These are phyloP conservation scores for Veloboletus limbatus DNA, from an alignment of 1,284 basidiomycete genomes.

Conservation along the genomic window DNA sequence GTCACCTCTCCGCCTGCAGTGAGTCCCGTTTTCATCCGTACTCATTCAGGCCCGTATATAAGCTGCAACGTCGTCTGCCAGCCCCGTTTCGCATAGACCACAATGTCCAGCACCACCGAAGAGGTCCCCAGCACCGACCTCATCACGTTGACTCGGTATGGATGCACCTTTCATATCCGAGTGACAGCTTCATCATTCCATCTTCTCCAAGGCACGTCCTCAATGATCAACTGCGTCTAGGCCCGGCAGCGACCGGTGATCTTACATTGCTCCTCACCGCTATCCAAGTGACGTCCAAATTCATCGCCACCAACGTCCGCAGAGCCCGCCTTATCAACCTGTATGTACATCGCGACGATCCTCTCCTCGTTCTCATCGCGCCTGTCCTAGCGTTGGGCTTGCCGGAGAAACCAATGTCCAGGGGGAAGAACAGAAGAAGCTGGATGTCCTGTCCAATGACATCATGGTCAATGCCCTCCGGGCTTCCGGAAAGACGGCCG, in stretches of 20 bases:
- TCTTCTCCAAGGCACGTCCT: slow-evolving; percentile 70
- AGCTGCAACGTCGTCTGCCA: slow-evolving; percentile 1
- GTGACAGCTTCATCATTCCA: slow-evolving; percentile 10
- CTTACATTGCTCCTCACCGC: slow-evolving; percentile 92
- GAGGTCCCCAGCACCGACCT: slow-evolving; percentile 81
- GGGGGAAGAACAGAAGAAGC: slow-evolving; percentile 99
- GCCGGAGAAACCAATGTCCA: slow-evolving; percentile 97
- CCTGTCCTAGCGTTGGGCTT: slow-evolving; percentile 72
- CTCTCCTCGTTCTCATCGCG: slow-evolving; percentile 4
- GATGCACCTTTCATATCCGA: background rate
- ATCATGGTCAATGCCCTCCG: slow-evolving; percentile 98
- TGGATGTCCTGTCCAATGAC: slow-evolving; percentile 97
- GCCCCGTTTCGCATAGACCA: slow-evolving; percentile 1
- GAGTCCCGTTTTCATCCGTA: slow-evolving; percentile 26
- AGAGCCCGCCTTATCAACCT: slow-evolving; percentile 97
- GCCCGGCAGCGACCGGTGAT: slow-evolving; percentile 84
- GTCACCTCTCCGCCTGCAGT: slow-evolving; percentile 2
- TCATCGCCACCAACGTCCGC: slow-evolving; percentile 97
- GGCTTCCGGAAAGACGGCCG: slow-evolving; percentile 92
- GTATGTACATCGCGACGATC: slow-evolving; percentile 46
- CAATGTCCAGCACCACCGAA: slow-evolving; percentile 40
- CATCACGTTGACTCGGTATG: slow-evolving; percentile 87
- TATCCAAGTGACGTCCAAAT: slow-evolving; percentile 94
- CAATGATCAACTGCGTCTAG: slow-evolving; percentile 76
- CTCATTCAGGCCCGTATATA: slow-evolving; percentile 27